Evolutionary conservation across 805 yeast genomes (phyloP), one percentile per base, ranked within the genome.

Genomic region (Hagleromyces aurorensis): DNA sequence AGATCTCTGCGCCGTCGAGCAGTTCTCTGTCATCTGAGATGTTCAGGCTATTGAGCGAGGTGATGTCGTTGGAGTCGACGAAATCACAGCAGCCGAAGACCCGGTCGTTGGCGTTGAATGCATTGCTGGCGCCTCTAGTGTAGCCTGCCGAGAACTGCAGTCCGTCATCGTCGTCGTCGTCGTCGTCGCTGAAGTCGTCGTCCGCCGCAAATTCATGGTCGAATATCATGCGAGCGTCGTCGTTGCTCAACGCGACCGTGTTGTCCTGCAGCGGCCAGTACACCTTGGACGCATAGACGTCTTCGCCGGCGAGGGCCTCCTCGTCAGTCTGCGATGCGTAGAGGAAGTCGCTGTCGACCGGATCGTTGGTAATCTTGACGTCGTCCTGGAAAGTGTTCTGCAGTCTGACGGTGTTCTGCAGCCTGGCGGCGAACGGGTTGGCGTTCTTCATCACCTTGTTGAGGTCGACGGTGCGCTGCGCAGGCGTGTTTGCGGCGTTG

Each of bases 221-320:
- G 29, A 51, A 53, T 7, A 48, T 43, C 29, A 46, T 38, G 37
- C 46, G 43, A 10, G 59, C 55, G 29, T 51, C 50, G 22, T 46
- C 54, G 24, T 44, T 48, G 19, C 46, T 40, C 27, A 38, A 37
- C 4, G 48, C 36, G 25, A 36, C 35, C 29, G 31, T 37, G 29
- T 41, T 42, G 36, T 50, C 57, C 22, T 50, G 50, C 16, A 52
- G 34, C 5, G 52, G 44, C 44, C 48, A 40, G 27, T 38, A 33
- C 37, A 36, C 30, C 32, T 41, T 44, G 12, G 40, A 36, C 20
- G 34, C 38, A 21, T 37, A 36, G 11, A 30, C 33, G n/a, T 41
- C 37, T 21, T 45, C 45, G 25, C 35, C 39, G 4, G 31, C 34
- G 4, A 30, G 14, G 10, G 27, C 21, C 13, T 45, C 45, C 8